Evolutionary conservation across 805 yeast species (phyloP).

Genomic region (Candida coquimbonensis): DNA sequence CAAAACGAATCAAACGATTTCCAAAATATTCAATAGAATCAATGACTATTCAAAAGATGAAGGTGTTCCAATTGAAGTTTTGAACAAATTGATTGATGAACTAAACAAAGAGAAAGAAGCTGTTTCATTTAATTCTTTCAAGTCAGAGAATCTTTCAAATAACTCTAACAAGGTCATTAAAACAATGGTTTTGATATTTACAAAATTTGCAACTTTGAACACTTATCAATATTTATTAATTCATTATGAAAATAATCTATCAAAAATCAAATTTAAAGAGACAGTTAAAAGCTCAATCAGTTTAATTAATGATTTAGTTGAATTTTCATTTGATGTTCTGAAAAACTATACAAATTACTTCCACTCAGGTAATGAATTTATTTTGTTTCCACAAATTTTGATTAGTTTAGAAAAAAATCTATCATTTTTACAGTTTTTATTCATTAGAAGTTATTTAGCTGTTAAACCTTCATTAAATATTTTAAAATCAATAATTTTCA

Average conservation of each 20-base stretch:
- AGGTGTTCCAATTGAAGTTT: constrained; percentile 6
- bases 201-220: constrained; percentile 10
- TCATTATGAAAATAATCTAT: constrained; percentile 15
- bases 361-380: constrained; percentile 16
- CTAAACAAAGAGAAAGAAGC: constrained; percentile 1
- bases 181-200: constrained; percentile 6
- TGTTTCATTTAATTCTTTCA: constrained; percentile 8
- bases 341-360: constrained; percentile 15
- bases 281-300: constrained; percentile 1
- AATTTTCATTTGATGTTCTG: constrained; percentile 15
- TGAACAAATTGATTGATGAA: constrained; percentile 4
- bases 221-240: constrained; percentile 6
- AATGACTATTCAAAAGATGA: constrained; percentile 1
- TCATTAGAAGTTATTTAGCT: constrained; percentile 8
- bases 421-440: constrained; percentile 2
- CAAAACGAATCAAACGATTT: constrained; percentile 2
- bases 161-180: constrained; percentile 10
- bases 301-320: constrained; percentile 4
- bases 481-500: constrained; percentile 12
- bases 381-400: constrained; percentile 9
- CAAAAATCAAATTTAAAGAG: constrained; percentile 7
- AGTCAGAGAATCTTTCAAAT: constrained; percentile 3
- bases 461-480: constrained; percentile 4
- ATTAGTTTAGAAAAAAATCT: constrained; percentile 11
- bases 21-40: constrained; percentile 6